phyloP scores from a whole-genome alignment of 2,329 filamentous ascomycete genomes.

The Ceratocystis eucalypticola region DNA sequence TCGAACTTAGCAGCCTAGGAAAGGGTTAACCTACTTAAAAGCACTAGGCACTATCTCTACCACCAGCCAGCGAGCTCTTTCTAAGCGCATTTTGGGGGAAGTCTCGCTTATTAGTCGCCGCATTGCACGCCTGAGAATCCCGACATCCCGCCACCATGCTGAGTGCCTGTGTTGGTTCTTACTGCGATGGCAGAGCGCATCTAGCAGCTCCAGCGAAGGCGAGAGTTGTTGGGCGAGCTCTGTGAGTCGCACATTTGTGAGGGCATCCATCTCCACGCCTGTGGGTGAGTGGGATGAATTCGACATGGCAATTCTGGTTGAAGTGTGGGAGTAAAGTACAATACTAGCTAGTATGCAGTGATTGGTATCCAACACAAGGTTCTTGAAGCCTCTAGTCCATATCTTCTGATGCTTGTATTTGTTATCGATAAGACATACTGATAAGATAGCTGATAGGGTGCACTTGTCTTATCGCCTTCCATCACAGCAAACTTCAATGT shows the following conservation, averaged over 20 bases:
- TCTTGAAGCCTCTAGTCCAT: background rate
- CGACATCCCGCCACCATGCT: constrained; percentile 68
- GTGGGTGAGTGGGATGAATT: background rate
- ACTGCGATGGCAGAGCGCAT: constrained; percentile 68
- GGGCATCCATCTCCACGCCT: background rate
- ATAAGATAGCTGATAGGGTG: background rate
- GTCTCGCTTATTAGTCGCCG: constrained; percentile 35
- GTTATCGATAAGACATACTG: background rate
- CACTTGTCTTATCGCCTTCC: background rate
- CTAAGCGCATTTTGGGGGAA: constrained; percentile 16
- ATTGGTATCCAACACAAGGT: background rate
- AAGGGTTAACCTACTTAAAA: constrained; percentile 26
- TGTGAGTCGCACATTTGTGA: background rate
- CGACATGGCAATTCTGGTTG: background rate
- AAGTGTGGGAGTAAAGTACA: background rate
- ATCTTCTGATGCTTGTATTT: background rate
- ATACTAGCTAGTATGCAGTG: too few species aligned
- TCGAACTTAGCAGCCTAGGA: background rate
- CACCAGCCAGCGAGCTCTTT: constrained; percentile 24
- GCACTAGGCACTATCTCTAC: constrained; percentile 26
- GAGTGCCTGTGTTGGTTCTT: constrained; percentile 76
- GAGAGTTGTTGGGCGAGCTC: constrained; percentile 24
- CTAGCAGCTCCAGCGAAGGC: constrained; percentile 42
- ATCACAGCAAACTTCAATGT: background rate
- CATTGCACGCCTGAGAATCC: constrained; percentile 54